Percentiles rank a stretch among this genome's conserved stretches.
Conservation (phyloP, 768 basidiomycete species). For the Pulveroboletus sp. region DNA sequence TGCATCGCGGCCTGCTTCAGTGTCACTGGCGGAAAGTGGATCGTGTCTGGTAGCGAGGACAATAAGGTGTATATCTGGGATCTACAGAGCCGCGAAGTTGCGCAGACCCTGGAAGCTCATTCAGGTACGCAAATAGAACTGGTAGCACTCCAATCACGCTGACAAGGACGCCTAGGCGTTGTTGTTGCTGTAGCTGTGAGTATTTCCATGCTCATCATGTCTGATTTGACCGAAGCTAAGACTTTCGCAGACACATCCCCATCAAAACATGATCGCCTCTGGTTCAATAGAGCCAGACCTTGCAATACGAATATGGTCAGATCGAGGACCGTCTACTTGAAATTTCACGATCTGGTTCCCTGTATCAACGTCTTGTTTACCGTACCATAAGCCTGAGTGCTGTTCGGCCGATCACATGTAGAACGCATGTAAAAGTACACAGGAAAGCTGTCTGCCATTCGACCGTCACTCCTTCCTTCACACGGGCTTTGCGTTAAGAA, state of each 20-base stretch:
- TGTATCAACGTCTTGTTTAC: slow-evolving; percentile 7
- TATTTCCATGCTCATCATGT: slow-evolving; percentile 11
- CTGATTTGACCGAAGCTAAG: not conserved
- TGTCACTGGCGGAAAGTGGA: slow-evolving; percentile 85
- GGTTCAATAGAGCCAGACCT: slow-evolving; percentile 85
- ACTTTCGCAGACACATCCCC: slow-evolving; percentile 71
- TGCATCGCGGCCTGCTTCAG: slow-evolving; percentile 84
- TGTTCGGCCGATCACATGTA: slow-evolving; percentile 8
- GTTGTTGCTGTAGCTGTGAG: slow-evolving; percentile 80
- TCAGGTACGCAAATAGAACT: slow-evolving; percentile 41
- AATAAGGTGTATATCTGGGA: slow-evolving; percentile 91
- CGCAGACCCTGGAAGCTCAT: slow-evolving; percentile 78
- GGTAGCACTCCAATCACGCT: not conserved
- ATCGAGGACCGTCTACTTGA: slow-evolving; percentile 33
- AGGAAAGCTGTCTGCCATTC: not conserved
- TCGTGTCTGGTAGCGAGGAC: slow-evolving; percentile 90
- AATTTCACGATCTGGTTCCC: not conserved
- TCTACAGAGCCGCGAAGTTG: slow-evolving; percentile 79
- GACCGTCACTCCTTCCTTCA: slow-evolving; percentile 1
- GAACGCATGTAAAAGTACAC: slow-evolving; percentile 13
- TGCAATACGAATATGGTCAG: slow-evolving; percentile 80
- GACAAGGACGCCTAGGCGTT: slow-evolving; percentile 36
- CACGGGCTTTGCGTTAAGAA: slow-evolving; percentile 60
- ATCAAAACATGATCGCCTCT: slow-evolving; percentile 83
- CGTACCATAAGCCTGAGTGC: slow-evolving; percentile 3